phyloP scores from a whole-genome alignment of 2,329 filamentous ascomycete genomes.

The Fusarium armeniacum region DNA sequence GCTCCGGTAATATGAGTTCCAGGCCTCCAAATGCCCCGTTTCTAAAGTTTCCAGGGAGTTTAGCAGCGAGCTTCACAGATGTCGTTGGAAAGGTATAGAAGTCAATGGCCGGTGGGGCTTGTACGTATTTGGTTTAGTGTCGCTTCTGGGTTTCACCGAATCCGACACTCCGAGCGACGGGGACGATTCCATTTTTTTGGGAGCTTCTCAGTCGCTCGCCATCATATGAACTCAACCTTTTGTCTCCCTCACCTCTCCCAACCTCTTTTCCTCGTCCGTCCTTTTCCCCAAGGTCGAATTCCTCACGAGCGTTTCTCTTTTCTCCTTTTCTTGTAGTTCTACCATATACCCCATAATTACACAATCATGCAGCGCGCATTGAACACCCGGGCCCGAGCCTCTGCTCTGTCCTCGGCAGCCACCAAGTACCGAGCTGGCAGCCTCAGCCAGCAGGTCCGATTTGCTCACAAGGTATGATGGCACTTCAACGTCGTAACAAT shows the following conservation, averaged over 20 bases:
- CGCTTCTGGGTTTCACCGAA: conserved; percentile 58
- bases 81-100: conserved; percentile 58
- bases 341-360: conserved; percentile 52
- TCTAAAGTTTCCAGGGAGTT: conserved; percentile 27
- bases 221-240: conserved; percentile 47
- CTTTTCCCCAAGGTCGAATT: conserved; percentile 50
- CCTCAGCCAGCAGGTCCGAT: conserved; percentile 90
- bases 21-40: conserved; percentile 25
- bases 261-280: conserved; percentile 39
- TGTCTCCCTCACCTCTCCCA: conserved; percentile 39
- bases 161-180: conserved; percentile 53
- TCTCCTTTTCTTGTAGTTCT: conserved; percentile 50
- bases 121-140: conserved; percentile 51
- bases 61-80: conserved; percentile 45
- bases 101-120: conserved; percentile 50
- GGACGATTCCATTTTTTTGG: conserved; percentile 56
- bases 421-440: conserved; percentile 74
- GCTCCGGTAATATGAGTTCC: conserved; percentile 39
- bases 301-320: conserved; percentile 47
- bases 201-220: conserved; percentile 48
- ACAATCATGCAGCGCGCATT: conserved; percentile 94
- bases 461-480: conserved; percentile 89
- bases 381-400: conserved; percentile 82
- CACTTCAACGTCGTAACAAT: conserved; percentile 22
- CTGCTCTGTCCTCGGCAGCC: conserved; percentile 79